These are phyloP conservation scores for Pseudogymnoascus sp. DNA, from an alignment of 2,329 filamentous ascomycete genomes.

Conservation along the genomic window DNA sequence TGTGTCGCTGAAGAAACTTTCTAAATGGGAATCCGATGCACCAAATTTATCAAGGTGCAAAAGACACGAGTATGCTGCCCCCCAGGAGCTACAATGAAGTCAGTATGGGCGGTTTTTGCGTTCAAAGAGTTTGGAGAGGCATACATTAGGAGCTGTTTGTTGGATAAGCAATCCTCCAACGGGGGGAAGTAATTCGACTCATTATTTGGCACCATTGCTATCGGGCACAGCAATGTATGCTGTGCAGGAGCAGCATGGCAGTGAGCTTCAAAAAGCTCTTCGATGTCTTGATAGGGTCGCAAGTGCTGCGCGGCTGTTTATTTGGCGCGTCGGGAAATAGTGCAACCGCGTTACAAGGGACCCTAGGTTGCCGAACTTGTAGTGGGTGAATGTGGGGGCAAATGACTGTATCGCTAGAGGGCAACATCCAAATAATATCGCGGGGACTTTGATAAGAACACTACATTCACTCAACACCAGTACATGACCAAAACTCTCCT, in stretches of 20 bases:
- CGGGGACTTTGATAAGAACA: not conserved
- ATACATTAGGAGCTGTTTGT: constrained; percentile 73
- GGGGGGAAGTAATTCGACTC: constrained; percentile 73
- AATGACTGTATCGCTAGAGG: not conserved
- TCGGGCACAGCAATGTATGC: constrained; percentile 38
- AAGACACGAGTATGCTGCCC: constrained; percentile 47
- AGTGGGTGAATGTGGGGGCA: constrained; percentile 4
- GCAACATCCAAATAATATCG: constrained; percentile 3
- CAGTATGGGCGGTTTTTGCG: constrained; percentile 13
- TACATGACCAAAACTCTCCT: not conserved
- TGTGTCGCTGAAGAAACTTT: constrained; percentile 61
- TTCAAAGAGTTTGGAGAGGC: constrained; percentile 28
- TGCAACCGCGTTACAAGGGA: constrained; percentile 1
- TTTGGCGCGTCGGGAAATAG: constrained; percentile 11
- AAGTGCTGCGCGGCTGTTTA: constrained; percentile 11
- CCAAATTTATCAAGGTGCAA: constrained; percentile 51
- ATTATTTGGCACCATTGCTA: constrained; percentile 62
- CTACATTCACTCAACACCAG: not conserved
- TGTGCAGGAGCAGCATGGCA: constrained; percentile 18
- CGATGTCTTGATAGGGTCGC: constrained; percentile 6
- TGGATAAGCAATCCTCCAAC: constrained; percentile 75
- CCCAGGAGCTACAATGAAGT: constrained; percentile 47
- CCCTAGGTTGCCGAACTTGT: not conserved
- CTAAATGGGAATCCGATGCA: constrained; percentile 46
- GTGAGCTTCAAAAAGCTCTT: constrained; percentile 23